Conservation (phyloP, 345 rosid species). For the Hibiscus tridactylites region DNA sequence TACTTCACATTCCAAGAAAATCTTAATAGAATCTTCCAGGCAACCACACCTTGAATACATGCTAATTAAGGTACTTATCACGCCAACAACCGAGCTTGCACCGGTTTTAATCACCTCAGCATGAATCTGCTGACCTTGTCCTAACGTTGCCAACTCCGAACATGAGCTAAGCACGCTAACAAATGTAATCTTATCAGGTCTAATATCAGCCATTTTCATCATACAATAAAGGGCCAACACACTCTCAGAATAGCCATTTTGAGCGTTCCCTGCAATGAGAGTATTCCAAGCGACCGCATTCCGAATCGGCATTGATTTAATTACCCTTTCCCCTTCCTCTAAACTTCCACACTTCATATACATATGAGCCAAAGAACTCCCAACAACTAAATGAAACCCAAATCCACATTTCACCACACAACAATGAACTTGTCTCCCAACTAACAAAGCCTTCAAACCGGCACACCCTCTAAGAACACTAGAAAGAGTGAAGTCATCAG, state of each 20-base stretch:
- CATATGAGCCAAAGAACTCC: slow-evolving; percentile 67
- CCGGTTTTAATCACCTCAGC: slow-evolving; percentile 58
- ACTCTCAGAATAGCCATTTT: slow-evolving; percentile 43
- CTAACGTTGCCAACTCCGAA: slow-evolving; percentile 60
- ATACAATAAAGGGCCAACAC: slow-evolving; percentile 40
- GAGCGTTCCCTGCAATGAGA: slow-evolving; percentile 59
- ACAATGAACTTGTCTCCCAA: slow-evolving; percentile 56
- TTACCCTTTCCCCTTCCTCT: slow-evolving; percentile 51
- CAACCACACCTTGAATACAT: slow-evolving; percentile 77
- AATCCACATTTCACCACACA: slow-evolving; percentile 42
- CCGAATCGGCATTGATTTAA: slow-evolving; percentile 37
- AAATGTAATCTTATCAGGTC: slow-evolving; percentile 57
- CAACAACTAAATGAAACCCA: slow-evolving; percentile 42
- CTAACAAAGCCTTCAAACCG: slow-evolving; percentile 31
- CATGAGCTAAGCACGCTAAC: slow-evolving; percentile 65
- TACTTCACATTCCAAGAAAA: slow-evolving; percentile 41
- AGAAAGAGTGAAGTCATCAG: slow-evolving; percentile 55
- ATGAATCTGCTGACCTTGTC: slow-evolving; percentile 77
- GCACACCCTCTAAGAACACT: slow-evolving; percentile 67
- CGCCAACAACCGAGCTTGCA: slow-evolving; percentile 35
- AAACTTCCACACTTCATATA: slow-evolving; percentile 58
- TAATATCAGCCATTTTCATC: slow-evolving; percentile 51
- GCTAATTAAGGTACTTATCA: slow-evolving; percentile 54
- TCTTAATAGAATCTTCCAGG: slow-evolving; percentile 52
- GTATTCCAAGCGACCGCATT: slow-evolving; percentile 68